Percentiles rank a stretch among this genome's conserved stretches.
These are phyloP conservation scores for Didymella sp. DNA, from an alignment of 2,329 filamentous ascomycete genomes.

Conservation along the genomic window DNA sequence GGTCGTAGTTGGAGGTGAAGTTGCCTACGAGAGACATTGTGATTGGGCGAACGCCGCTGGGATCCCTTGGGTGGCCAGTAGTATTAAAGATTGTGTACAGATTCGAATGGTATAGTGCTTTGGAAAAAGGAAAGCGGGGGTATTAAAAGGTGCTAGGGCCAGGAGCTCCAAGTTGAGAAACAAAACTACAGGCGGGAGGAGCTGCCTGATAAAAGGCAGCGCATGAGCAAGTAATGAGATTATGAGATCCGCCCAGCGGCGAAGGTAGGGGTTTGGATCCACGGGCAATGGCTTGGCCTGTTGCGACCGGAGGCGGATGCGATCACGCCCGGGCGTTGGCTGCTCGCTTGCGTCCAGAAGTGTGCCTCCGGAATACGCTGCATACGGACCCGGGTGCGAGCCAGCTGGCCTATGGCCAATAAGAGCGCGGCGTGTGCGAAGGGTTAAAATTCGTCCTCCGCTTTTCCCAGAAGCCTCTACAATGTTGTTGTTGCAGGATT, in stretches of 20 bases:
- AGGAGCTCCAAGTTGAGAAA: slow-evolving; percentile 10
- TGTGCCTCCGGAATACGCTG: slow-evolving; percentile 22
- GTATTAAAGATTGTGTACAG: slow-evolving; percentile 2
- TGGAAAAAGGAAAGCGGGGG: slow-evolving; percentile 5
- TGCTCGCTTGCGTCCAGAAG: slow-evolving; percentile 21
- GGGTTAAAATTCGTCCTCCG: slow-evolving; percentile 1
- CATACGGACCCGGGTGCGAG: slow-evolving; percentile 24
- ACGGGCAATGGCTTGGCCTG: slow-evolving; percentile 31
- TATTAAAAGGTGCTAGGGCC: slow-evolving; percentile 28
- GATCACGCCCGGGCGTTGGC: slow-evolving; percentile 25
- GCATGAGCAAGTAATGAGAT: slow-evolving; percentile 27
- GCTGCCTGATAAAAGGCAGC: slow-evolving; percentile 27
- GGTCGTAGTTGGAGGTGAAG: slow-evolving; percentile 54
- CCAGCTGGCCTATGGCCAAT: slow-evolving; percentile 12
- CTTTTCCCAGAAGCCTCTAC: slow-evolving; percentile 11
- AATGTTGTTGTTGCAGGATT: background rate
- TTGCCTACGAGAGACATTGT: slow-evolving; percentile 55
- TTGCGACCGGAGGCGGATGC: slow-evolving; percentile 34
- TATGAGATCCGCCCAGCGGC: slow-evolving; percentile 21
- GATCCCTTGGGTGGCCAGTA: slow-evolving; percentile 13
- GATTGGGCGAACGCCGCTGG: slow-evolving; percentile 23
- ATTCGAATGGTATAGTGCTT: background rate
- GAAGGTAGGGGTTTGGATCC: slow-evolving; percentile 26
- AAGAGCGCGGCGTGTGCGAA: slow-evolving; percentile 5
- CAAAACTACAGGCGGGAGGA: slow-evolving; percentile 15